These are phyloP conservation scores for Leucocoprinus leucothites DNA, from an alignment of 768 basidiomycete species.

Conservation along the genomic window DNA sequence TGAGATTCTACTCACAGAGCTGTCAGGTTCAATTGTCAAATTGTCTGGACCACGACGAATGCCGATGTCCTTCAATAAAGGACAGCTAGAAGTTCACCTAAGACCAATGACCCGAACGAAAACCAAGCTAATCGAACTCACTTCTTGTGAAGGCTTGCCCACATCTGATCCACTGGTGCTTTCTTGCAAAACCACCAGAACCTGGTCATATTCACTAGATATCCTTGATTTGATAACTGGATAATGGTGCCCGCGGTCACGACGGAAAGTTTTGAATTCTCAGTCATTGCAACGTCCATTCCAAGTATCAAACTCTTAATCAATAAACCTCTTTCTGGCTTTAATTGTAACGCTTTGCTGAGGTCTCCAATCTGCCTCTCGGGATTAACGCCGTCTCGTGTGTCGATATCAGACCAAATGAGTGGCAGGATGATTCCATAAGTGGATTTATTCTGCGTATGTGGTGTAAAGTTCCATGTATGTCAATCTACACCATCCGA, in stretches of 20 bases:
- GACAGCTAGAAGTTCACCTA: not conserved
- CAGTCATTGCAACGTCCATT: not conserved
- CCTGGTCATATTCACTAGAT: not conserved
- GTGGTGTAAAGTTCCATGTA: not conserved
- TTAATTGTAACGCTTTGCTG: not conserved
- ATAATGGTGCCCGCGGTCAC: not conserved
- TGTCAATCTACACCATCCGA: too few species aligned
- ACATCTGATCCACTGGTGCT: slow-evolving; percentile 14
- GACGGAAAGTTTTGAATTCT: not conserved
- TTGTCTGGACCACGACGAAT: slow-evolving; percentile 1
- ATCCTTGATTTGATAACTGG: not conserved
- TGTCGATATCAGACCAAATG: not conserved
- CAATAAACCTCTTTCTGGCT: not conserved
- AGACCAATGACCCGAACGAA: not conserved
- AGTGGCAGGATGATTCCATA: not conserved
- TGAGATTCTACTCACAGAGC: not conserved
- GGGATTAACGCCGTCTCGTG: not conserved
- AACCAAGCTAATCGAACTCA: not conserved
- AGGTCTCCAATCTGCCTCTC: not conserved
- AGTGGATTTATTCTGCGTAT: not conserved
- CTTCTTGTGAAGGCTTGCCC: not conserved
- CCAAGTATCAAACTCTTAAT: not conserved
- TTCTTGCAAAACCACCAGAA: slow-evolving; percentile 14
- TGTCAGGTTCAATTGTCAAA: not conserved
- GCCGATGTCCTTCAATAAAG: slow-evolving; percentile 4